phyloP scores from a whole-genome alignment of 495 filamentous ascomycete genomes.

The Hypoxylon perforatum region DNA sequence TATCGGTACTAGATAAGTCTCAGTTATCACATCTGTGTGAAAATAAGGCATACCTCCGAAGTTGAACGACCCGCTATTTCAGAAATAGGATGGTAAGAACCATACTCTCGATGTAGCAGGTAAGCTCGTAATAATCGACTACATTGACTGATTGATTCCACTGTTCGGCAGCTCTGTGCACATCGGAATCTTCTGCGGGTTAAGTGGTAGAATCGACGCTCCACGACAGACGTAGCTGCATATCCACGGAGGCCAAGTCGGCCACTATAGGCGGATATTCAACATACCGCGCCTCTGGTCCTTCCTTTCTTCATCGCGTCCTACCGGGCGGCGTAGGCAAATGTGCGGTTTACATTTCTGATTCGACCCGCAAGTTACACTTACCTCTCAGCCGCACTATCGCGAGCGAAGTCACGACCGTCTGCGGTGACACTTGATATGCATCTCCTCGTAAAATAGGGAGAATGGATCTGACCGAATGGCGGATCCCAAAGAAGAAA shows the following conservation, averaged over 20 bases:
- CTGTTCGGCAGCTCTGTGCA: slow-evolving; percentile 1
- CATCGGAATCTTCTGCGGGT: slow-evolving; percentile 21
- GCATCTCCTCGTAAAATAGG: slow-evolving; percentile 13
- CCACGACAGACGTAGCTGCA: slow-evolving; percentile 26
- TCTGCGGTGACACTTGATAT: slow-evolving; percentile 9
- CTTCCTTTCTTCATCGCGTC: slow-evolving; percentile 13
- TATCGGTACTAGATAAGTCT: background rate
- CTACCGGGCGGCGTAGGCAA: slow-evolving; percentile 15
- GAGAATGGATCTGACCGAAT: background rate
- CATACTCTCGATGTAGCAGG: slow-evolving; percentile 5
- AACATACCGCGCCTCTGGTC: slow-evolving; percentile 3
- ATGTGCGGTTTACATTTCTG: slow-evolving; percentile 1
- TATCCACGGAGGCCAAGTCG: slow-evolving; percentile 22
- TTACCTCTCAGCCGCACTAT: slow-evolving; percentile 9
- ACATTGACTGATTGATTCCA: slow-evolving; percentile 20
- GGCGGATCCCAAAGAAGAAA: slow-evolving; percentile 3
- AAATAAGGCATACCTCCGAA: slow-evolving; percentile 2
- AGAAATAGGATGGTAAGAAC: slow-evolving; percentile 9
- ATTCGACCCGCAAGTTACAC: slow-evolving; percentile 29
- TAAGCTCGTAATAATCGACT: slow-evolving; percentile 4
- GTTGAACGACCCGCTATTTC: slow-evolving; percentile 21
- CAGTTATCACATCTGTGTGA: slow-evolving; percentile 2
- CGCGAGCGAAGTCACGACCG: slow-evolving; percentile 4
- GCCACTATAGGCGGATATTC: slow-evolving; percentile 9
- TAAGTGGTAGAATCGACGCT: slow-evolving; percentile 23